Percentiles rank a stretch among this genome's conserved stretches.
phyloP scores from a whole-genome alignment of 1,139 yeast genomes.

The Saccharomyces hybrid region DNA sequence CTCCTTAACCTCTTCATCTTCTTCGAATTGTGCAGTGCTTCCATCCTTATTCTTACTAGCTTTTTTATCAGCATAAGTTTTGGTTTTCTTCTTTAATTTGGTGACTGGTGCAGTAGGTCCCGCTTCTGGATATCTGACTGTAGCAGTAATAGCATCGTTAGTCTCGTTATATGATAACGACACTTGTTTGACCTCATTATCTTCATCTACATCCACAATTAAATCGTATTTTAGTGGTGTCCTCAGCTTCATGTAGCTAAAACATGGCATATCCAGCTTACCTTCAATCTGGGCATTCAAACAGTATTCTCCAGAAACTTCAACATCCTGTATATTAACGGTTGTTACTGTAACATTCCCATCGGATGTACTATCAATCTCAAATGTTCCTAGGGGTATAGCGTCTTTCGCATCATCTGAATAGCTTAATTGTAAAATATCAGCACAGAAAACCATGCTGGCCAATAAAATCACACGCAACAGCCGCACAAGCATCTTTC shows the following conservation, averaged over 20 bases:
- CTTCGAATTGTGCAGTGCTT: slow-evolving; percentile 17
- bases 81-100: slow-evolving; percentile 24
- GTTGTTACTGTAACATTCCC: not conserved
- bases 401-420: not conserved
- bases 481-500: not conserved
- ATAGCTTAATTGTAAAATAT: not conserved
- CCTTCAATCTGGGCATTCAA: not conserved
- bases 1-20: slow-evolving; percentile 16
- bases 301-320: slow-evolving; percentile 1
- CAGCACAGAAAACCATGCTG: not conserved
- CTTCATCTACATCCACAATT: slow-evolving; percentile 11
- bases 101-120: slow-evolving; percentile 21
- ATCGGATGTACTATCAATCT: not conserved
- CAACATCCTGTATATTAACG: not conserved
- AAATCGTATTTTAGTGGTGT: slow-evolving; percentile 1
- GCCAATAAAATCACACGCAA: not conserved
- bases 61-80: slow-evolving; percentile 28
- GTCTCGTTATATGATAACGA: slow-evolving; percentile 13
- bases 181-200: slow-evolving; percentile 6
- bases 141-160: slow-evolving; percentile 12
- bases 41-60: slow-evolving; percentile 13
- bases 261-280: slow-evolving; percentile 2
- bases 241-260: slow-evolving; percentile 1
- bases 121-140: slow-evolving; percentile 10
- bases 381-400: not conserved